Percentiles rank a stretch among this genome's conserved stretches.
Conservation (phyloP, 257 asterid genomes). For the Ajuga chamaepitys region DNA sequence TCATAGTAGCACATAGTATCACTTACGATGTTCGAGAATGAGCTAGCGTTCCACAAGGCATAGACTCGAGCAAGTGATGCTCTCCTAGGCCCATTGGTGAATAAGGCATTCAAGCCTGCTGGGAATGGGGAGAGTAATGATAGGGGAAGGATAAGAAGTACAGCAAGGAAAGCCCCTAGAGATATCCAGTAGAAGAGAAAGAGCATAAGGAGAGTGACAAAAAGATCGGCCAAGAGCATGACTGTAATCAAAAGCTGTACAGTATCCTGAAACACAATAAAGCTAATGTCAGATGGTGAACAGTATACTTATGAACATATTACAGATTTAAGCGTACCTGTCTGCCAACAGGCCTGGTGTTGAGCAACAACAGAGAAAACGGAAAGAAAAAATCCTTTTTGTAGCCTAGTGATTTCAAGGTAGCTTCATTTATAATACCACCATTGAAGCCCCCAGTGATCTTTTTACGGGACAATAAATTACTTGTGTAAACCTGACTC, state of each 20-base stretch:
- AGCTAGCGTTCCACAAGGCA: constrained; percentile 88
- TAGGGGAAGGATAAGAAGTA: constrained; percentile 86
- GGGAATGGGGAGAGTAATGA: constrained; percentile 92
- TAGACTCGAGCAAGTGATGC: constrained; percentile 87
- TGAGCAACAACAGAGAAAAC: constrained; percentile 68
- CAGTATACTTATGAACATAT: constrained; percentile 10
- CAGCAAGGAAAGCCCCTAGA: constrained; percentile 82
- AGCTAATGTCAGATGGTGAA: constrained; percentile 23
- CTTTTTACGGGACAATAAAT: constrained; percentile 60
- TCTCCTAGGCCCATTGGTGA: constrained; percentile 83
- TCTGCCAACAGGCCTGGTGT: constrained; percentile 89
- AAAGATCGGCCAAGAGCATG: constrained; percentile 86
- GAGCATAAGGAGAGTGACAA: constrained; percentile 71
- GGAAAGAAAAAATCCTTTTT: constrained; percentile 70
- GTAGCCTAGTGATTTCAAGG: constrained; percentile 60
- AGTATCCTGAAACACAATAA: constrained; percentile 71
- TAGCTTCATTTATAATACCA: constrained; percentile 69
- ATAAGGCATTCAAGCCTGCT: constrained; percentile 91
- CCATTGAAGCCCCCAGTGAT: constrained; percentile 77
- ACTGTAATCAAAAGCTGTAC: constrained; percentile 73
- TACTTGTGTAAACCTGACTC: constrained; percentile 40
- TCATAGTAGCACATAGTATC: neutral
- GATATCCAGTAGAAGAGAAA: constrained; percentile 87
- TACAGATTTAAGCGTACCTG: constrained; percentile 47
- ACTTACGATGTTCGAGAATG: constrained; percentile 79